Base-by-base conservation (phyloP, 2,329 filamentous ascomycete genomes). In the Fusarium sp. region DNA sequence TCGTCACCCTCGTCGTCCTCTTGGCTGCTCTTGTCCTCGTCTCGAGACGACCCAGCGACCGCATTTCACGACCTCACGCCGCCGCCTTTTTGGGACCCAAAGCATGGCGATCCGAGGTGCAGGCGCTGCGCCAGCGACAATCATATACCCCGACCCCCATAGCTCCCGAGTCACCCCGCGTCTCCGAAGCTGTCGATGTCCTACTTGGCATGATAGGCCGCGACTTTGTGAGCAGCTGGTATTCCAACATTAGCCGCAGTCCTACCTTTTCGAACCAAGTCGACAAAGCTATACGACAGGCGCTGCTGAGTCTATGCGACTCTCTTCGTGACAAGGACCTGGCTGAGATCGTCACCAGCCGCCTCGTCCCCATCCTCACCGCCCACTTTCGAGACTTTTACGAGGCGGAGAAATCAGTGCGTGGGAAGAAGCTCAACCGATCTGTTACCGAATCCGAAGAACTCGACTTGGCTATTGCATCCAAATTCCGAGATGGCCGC, bases 401-500 rank as follows among this genome's bases (percentile, higher is more conserved):
- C 82, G 92, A 97, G 74, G 97, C 97, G 1, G 97, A 99, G 85
- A 90, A 93, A 67, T 89, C 91, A 10, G 94, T 99, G 13, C 90
- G 96, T 64, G 97, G 97, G 14, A 93, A 92, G 81, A 94, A 97
- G 82, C 86, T 98, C 66, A 97, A 95, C 77, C 91, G 94, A 62
- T 95, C 93, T 74, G 92, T 99, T 65, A 98, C 97, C 4, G 97
- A 99, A 84, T 97, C 95, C 1, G 96, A 98, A 80, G 97, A 99
- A 87, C 87, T 99, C 78, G 95, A 98, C 82, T 87, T 97, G 75
- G 97, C 97, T 2, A 97, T 99, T 82, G 97, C 97, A n/a, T 92
- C 91, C 45, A 98, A 97, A 83, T 99, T 97, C 83, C 92, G 90
- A 64, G 93, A 97, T 81, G 96, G 96, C 30, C 94, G 93, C 73